These are phyloP conservation scores for Euphorbia tirucalli DNA, from an alignment of 345 rosid genomes.

Conservation along the genomic window DNA sequence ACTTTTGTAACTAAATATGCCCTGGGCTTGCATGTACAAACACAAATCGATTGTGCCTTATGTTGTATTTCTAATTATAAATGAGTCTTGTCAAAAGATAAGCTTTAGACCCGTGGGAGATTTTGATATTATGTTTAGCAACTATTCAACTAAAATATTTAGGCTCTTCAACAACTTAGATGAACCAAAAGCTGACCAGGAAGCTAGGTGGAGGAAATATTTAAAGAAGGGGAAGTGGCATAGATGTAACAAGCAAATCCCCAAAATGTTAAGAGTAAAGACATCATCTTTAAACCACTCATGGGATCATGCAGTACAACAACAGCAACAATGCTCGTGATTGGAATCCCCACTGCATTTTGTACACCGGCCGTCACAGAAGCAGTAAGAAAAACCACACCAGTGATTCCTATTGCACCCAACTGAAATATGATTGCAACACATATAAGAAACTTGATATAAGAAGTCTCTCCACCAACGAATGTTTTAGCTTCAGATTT, in stretches of 20 bases:
- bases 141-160: too few relatives aligned
- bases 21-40: too few relatives aligned
- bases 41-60: too few relatives aligned
- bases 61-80: too few relatives aligned
- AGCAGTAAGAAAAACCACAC: conserved; percentile 67
- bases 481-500: conserved; percentile 19
- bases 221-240: conserved; percentile 39
- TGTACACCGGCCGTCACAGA: conserved; percentile 81
- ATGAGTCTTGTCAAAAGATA: too few relatives aligned
- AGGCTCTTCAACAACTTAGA: too few relatives aligned
- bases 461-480: conserved; percentile 23
- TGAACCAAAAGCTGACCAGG: too few relatives aligned
- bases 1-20: too few relatives aligned
- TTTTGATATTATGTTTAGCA: too few relatives aligned
- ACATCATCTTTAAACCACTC: conserved; percentile 85
- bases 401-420: conserved; percentile 75
- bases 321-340: conserved; percentile 74
- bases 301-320: conserved; percentile 72
- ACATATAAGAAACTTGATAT: conserved; percentile 56
- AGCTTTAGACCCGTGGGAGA: too few relatives aligned
- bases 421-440: conserved; percentile 64
- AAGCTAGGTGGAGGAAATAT: conserved; percentile 16
- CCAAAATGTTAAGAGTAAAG: conserved; percentile 68
- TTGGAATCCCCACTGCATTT: conserved; percentile 77
- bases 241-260: conserved; percentile 75